Percentiles rank a stretch among this genome's conserved stretches.
Evolutionary conservation across 2,329 filamentous ascomycete genomes (phyloP).

Genomic region (Aspergillus sp.): DNA sequence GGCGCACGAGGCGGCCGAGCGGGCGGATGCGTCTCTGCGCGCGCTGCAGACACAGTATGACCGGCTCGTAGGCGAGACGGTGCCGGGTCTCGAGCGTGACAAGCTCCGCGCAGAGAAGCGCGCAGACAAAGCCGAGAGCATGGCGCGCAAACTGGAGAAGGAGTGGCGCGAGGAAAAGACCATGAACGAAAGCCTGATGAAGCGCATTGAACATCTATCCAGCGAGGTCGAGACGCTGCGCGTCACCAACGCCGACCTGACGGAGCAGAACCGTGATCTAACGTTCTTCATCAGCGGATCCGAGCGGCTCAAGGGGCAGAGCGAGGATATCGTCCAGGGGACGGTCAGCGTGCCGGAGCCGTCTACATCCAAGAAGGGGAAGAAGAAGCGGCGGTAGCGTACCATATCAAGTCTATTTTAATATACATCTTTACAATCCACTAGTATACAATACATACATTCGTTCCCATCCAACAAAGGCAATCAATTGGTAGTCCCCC

Average conservation of each 20-base stretch:
- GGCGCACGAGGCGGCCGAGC: slow-evolving; percentile 63
- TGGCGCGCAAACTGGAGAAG: slow-evolving; percentile 72
- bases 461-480: too few relatives aligned
- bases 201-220: slow-evolving; percentile 67
- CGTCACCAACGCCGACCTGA: slow-evolving; percentile 65
- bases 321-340: slow-evolving; percentile 73
- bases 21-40: slow-evolving; percentile 54
- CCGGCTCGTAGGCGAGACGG: slow-evolving; percentile 52
- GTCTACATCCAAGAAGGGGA: slow-evolving; percentile 43
- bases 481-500: slow-evolving; percentile 24
- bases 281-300: slow-evolving; percentile 82
- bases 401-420: too few relatives aligned
- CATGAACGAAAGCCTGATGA: slow-evolving; percentile 75
- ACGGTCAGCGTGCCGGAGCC: slow-evolving; percentile 63
- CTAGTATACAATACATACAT: too few relatives aligned
- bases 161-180: slow-evolving; percentile 83
- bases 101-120: slow-evolving; percentile 65
- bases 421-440: too few relatives aligned
- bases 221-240: slow-evolving; percentile 58
- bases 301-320: slow-evolving; percentile 70
- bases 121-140: slow-evolving; percentile 67
- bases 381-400: neutral
- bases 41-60: slow-evolving; percentile 57
- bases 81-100: slow-evolving; percentile 71
- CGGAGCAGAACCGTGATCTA: slow-evolving; percentile 83